Base-by-base conservation (phyloP, 176 grass and related monocot species). In the Triticum timopheevii region DNA sequence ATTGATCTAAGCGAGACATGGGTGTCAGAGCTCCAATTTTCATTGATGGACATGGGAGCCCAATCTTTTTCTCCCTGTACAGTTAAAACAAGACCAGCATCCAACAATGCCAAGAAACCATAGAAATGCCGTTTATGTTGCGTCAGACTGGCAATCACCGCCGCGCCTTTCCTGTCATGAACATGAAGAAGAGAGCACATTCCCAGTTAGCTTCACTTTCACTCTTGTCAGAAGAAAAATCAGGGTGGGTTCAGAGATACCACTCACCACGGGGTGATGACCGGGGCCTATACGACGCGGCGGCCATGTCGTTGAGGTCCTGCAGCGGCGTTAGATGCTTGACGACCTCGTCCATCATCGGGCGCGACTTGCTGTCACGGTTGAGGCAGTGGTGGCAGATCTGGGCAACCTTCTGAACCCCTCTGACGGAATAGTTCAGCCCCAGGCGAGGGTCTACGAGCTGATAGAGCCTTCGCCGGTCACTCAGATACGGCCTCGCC, bases 381-480 rank as follows among this genome's bases (percentile, higher is more conserved):
- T 87, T 80, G 8, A 98, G 92, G 90, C 96, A 96, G 62, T 88
- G 85, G 61, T 94, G 81, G 54, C 93, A 95, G 65, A 98, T 90
- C 68, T 98, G 93, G 22, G 90, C 90, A 52, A 95, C 93, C 66
- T 96, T 98, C 58, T 94, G 90, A 39, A 91, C 84, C 56, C 93
- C 92, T 94, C 83, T 88, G 3, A 98, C 65, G 7, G 96, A 98
- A 73, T 96, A 96, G 76, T 96, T 98, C 31, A 94, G 92, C 10
- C 91, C 96, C 88, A 96, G 62, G 63, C 96, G 92, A 87, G 96
- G 96, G 87, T 98, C 96, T 73, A 98, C 87, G 34, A 96, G 90
- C 76, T 94, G 94, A 78, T 91, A 94, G 78, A 96, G 92, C 90
- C 86, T 92, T 24, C 93, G 86, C 28, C 92, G 79, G 50, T 98